These are phyloP conservation scores for Candida hispaniensis DNA, from an alignment of 805 yeast species.

Conservation along the genomic window DNA sequence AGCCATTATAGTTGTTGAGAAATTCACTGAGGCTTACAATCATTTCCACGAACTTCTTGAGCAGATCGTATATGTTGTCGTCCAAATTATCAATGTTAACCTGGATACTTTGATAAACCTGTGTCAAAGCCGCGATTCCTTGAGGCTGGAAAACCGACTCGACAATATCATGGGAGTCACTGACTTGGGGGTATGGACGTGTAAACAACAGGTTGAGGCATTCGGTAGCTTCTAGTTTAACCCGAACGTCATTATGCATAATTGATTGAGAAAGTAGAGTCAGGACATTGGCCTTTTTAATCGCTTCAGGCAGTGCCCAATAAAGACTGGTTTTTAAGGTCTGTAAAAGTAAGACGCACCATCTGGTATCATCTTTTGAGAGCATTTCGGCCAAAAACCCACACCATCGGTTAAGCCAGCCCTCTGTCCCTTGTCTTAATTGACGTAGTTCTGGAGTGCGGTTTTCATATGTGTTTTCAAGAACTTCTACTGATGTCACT, in stretches of 20 bases:
- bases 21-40: conserved; percentile 77
- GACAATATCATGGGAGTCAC: conserved; percentile 66
- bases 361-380: conserved; percentile 26
- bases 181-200: conserved; percentile 51
- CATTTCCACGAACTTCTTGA: conserved; percentile 89
- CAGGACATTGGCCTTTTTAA: conserved; percentile 56
- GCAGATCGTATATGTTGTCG: conserved; percentile 66
- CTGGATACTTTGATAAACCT: conserved; percentile 44
- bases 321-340: conserved; percentile 82
- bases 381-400: conserved; percentile 37
- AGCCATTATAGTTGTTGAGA: conserved; percentile 39
- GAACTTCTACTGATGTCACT: conserved; percentile 57
- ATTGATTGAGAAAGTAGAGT: conserved; percentile 51
- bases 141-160: conserved; percentile 65
- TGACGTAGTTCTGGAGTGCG: conserved; percentile 46
- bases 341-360: conserved; percentile 59
- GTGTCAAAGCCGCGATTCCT: conserved; percentile 60
- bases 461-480: conserved; percentile 53
- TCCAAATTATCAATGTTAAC: conserved; percentile 58
- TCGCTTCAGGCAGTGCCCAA: conserved; percentile 77
- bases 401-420: conserved; percentile 85
- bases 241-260: conserved; percentile 39
- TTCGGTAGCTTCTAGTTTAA: conserved; percentile 78
- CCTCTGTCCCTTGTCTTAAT: conserved; percentile 62
- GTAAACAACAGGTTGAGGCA: conserved; percentile 84